Evolutionary conservation across 441 rosid species (phyloP), one percentile per base, ranked within the genome.

Genomic region (Erysimum pusillum): DNA sequence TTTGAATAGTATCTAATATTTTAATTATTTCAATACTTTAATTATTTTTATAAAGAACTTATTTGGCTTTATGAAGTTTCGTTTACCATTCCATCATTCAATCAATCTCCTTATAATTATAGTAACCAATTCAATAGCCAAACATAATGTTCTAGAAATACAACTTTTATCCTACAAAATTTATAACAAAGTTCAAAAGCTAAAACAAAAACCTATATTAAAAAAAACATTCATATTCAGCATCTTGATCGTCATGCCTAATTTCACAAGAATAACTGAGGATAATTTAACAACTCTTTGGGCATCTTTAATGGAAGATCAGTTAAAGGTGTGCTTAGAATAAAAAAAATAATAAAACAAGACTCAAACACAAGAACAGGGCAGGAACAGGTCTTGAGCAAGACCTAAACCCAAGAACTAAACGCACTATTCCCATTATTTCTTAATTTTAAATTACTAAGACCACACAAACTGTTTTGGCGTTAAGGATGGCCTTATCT

Each of bases 231-330:
- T 14, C 9, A 2, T 15, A 20, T 34, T 36, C 20, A 28, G 34
- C 34, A 15, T 63, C 13, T 52, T 56, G 48, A 32, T 56, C 34
- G 41, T 34, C 61, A 75, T 58, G 67, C 15, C 67, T 74, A 45
- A 12, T 28, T 46, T 63, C 58, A 44, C 28, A 35, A 32, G 54
- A 63, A 42, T 52, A 41, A 52, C 52, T 41, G 69, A 12, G 20
- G 48, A 51, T 49, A 18, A 52, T 9, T 31, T 32, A 64, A 53
- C 1, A 73, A 51, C 2, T 51, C 42, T 72, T 72, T n/a, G 2
- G 25, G 25, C 25, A 22, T 22, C 25, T 22, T 22, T 22, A 22
- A 22, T 22, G 25, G 25, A 22, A 1, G 25, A 22, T 22, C 25
- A 22, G 2, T 22, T 22, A 22, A 22, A 22, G 25, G 25, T 22